phyloP scores from a whole-genome alignment of 164 flowering plant species.

The Cinnamomum micranthum region DNA sequence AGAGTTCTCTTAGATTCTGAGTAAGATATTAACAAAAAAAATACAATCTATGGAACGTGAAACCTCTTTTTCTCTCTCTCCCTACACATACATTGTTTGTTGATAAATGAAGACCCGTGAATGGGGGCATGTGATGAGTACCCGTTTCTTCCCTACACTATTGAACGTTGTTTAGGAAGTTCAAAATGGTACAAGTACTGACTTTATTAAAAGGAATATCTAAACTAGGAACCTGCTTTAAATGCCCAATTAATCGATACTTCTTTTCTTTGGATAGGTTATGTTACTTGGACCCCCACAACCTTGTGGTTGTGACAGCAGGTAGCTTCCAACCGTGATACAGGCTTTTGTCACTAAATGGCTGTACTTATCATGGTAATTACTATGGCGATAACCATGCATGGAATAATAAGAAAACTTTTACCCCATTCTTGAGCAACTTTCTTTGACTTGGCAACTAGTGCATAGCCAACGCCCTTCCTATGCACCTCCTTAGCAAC shows the following conservation, averaged over 20 bases:
- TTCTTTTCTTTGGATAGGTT: no score
- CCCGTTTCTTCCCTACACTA: no score
- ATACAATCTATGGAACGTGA: no score
- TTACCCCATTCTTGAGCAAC: conserved; percentile 91
- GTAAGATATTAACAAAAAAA: no score
- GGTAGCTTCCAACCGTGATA: no score
- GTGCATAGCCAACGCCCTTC: conserved; percentile 71
- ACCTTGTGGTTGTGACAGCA: no score
- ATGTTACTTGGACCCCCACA: no score
- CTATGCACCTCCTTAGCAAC: conserved; percentile 82
- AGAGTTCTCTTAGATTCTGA: no score
- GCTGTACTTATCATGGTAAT: not conserved
- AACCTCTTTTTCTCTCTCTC: no score
- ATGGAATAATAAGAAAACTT: not conserved
- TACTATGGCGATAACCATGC: not conserved
- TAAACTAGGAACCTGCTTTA: not conserved
- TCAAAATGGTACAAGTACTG: not conserved
- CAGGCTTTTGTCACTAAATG: not conserved
- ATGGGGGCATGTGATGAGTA: not conserved
- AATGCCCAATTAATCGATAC: no score
- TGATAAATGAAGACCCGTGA: no score
- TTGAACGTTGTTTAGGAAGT: not conserved
- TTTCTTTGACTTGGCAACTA: conserved; percentile 60
- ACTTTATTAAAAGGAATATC: not conserved
- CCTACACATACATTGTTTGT: no score